Conservation (phyloP, 2,329 filamentous ascomycete genomes). For the Chrysoporthe puriensis region DNA sequence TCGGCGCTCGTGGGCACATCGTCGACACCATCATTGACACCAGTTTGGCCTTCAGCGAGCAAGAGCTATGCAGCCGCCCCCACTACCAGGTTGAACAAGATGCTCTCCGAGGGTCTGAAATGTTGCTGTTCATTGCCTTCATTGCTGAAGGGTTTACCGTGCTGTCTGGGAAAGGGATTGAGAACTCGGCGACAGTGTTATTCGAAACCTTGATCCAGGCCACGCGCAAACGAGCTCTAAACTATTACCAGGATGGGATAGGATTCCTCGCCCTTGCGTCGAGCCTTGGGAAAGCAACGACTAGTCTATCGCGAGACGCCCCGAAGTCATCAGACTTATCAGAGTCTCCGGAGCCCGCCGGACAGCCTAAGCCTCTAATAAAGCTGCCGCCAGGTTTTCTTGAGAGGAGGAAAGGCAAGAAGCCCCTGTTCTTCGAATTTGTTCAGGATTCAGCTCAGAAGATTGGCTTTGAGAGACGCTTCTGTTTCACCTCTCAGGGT, state of each 20-base stretch:
- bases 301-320: no score
- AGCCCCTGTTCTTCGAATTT: not conserved
- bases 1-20: no score
- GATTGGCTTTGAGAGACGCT: not conserved
- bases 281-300: no score
- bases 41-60: no score
- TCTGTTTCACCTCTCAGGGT: not conserved
- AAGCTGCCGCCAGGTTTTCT: not conserved
- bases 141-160: not conserved
- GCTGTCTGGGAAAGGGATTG: not conserved
- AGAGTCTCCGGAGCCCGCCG: not conserved
- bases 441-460: not conserved
- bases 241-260: not conserved
- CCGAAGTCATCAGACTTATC: not conserved
- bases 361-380: not conserved
- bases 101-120: not conserved
- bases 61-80: no score
- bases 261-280: not conserved
- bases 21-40: no score
- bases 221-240: not conserved
- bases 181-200: not conserved
- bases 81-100: not conserved
- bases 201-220: not conserved
- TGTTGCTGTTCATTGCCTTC: not conserved
- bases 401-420: not conserved